Conservation (phyloP, 306 rosid species). For the Rosa lucieae region DNA sequence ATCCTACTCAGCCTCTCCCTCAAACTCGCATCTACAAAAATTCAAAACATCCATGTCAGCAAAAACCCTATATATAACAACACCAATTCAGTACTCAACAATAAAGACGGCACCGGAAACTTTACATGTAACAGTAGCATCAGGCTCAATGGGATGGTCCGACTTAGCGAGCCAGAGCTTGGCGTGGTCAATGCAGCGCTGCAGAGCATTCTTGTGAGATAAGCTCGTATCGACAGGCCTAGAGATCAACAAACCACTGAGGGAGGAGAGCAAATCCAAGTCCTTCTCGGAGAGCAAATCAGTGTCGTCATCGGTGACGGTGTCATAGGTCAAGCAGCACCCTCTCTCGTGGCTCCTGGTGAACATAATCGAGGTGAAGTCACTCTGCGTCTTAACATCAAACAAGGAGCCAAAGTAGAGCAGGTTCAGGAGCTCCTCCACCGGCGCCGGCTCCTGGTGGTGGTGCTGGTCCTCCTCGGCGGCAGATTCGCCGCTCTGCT, state of each 20-base stretch:
- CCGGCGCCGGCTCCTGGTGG: constrained; percentile 12
- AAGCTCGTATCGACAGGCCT: constrained; percentile 80
- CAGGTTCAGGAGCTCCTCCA: constrained; percentile 75
- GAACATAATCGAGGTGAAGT: constrained; percentile 78
- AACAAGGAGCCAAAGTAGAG: constrained; percentile 88
- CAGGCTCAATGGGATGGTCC: constrained; percentile 62
- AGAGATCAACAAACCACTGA: constrained; percentile 65
- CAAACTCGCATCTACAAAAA: constrained; percentile 62
- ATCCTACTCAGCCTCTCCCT: constrained; percentile 84
- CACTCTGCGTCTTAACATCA: constrained; percentile 84
- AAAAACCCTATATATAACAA: background rate
- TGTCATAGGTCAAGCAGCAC: constrained; percentile 90
- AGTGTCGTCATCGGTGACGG: constrained; percentile 92
- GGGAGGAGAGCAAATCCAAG: constrained; percentile 67
- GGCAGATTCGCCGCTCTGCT: constrained; percentile 11
- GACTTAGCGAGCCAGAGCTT: constrained; percentile 73
- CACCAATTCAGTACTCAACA: background rate
- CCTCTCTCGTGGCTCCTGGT: constrained; percentile 91
- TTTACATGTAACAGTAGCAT: constrained; percentile 69
- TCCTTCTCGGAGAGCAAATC: constrained; percentile 91
- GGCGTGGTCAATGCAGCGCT: constrained; percentile 86
- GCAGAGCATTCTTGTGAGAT: constrained; percentile 80
- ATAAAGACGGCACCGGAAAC: background rate
- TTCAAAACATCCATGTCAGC: background rate
- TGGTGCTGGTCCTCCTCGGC: background rate